These are phyloP conservation scores for Thamnidium elegans DNA, from an alignment of 192 early-diverging fungal genomes.

Conservation along the genomic window DNA sequence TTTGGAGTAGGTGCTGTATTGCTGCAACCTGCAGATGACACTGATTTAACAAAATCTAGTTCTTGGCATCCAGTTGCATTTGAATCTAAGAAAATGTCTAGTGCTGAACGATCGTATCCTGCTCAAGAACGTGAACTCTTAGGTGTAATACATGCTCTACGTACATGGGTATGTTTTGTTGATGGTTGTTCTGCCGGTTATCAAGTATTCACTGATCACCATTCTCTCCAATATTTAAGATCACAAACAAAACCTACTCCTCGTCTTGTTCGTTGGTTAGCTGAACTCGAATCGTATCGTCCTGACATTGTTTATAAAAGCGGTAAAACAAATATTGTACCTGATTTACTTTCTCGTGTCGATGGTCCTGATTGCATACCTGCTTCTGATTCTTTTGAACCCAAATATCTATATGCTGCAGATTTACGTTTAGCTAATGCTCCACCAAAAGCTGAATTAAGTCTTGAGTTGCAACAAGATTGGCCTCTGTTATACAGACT, in stretches of 20 bases:
- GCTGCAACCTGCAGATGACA: not conserved
- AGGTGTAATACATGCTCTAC: conserved; percentile 7
- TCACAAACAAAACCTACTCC: conserved; percentile 15
- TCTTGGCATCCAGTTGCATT: conserved; percentile 29
- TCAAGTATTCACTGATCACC: not conserved
- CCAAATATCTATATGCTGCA: not conserved
- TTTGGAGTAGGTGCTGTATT: not conserved
- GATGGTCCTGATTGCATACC: not conserved
- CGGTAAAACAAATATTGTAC: not conserved
- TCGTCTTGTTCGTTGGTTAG: not conserved
- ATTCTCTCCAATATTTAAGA: not conserved
- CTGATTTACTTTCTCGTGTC: not conserved
- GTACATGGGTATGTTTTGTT: conserved; percentile 13
- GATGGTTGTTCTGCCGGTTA: conserved; percentile 8
- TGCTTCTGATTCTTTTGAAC: not conserved
- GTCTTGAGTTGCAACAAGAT: no score
- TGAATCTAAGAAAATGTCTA: conserved; percentile 31
- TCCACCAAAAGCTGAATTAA: not conserved
- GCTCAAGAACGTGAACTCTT: conserved; percentile 22
- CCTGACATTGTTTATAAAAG: conserved; percentile 13
- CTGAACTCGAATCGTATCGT: conserved; percentile 9
- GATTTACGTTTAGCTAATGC: no score
- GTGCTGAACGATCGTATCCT: conserved; percentile 31
- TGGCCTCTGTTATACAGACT: no score
- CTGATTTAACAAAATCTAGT: not conserved